These are phyloP conservation scores for Mortierella polycephala DNA, from an alignment of 371 early-diverging fungal species.

Conservation along the genomic window DNA sequence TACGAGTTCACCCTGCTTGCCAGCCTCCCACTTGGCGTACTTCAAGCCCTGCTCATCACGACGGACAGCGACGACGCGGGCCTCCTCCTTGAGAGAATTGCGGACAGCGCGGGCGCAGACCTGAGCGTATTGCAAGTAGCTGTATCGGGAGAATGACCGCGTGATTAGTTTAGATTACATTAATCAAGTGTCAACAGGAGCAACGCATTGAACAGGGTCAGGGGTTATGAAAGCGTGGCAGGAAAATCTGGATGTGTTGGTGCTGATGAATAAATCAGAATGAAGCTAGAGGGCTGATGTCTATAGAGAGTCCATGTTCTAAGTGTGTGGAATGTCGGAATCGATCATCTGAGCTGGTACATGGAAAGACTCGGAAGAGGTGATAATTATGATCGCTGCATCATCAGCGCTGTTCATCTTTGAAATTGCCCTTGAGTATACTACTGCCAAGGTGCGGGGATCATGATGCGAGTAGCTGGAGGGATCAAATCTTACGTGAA, in stretches of 20 bases:
- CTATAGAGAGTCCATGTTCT: neutral
- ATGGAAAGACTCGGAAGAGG: conserved; percentile 4
- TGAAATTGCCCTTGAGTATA: too few species aligned
- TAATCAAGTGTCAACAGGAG: too few species aligned
- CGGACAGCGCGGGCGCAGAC: conserved; percentile 88
- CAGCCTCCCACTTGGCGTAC: conserved; percentile 84
- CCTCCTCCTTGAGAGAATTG: conserved; percentile 84
- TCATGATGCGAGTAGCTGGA: neutral
- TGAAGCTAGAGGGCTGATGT: neutral
- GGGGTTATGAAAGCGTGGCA: too few species aligned
- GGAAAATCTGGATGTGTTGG: neutral
- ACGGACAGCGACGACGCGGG: conserved; percentile 72
- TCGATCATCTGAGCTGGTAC: neutral
- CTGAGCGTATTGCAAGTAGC: conserved; percentile 91
- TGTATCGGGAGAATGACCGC: conserved; percentile 39
- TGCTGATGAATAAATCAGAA: neutral
- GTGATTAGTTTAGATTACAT: neutral
- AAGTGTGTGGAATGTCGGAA: neutral
- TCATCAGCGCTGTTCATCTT: too few species aligned
- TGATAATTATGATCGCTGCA: neutral
- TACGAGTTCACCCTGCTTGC: conserved; percentile 77
- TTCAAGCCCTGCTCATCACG: conserved; percentile 84
- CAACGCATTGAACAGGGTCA: too few species aligned
- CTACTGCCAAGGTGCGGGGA: neutral
- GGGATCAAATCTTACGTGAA: conserved; percentile 39